phyloP scores from a whole-genome alignment of 2,329 filamentous ascomycete genomes.

The Cercospora berteroae region DNA sequence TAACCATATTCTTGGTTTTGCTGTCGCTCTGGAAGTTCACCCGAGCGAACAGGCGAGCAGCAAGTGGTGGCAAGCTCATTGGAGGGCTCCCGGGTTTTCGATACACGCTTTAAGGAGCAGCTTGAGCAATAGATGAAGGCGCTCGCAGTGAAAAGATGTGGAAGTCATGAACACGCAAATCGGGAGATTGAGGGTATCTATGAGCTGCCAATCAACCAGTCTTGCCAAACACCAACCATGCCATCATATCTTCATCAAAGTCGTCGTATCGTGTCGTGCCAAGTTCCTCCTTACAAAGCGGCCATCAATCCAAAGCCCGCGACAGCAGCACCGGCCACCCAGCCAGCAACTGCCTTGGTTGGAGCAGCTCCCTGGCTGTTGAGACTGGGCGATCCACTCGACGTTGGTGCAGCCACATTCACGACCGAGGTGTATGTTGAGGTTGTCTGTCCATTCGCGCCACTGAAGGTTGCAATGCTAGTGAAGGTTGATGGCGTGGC shows the following conservation, averaged over 20 bases:
- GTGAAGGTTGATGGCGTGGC: constrained; percentile 19
- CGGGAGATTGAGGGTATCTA: background rate
- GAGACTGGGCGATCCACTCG: constrained; percentile 8
- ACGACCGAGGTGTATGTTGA: constrained; percentile 16
- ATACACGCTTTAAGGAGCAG: constrained; percentile 12
- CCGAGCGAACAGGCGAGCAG: constrained; percentile 25
- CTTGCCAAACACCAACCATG: background rate
- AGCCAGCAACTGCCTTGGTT: background rate
- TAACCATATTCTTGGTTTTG: constrained; percentile 23
- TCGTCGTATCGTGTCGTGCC: background rate
- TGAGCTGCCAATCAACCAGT: background rate
- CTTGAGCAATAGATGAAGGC: background rate
- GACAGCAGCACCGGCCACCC: constrained; percentile 13
- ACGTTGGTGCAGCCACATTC: constrained; percentile 9
- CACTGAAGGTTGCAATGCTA: constrained; percentile 17
- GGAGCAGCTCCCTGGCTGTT: constrained; percentile 17
- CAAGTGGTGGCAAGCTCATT: constrained; percentile 21
- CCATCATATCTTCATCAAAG: background rate
- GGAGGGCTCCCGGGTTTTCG: constrained; percentile 27
- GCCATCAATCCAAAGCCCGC: constrained; percentile 11
- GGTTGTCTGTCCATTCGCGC: constrained; percentile 15
- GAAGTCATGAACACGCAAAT: background rate
- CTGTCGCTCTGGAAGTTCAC: constrained; percentile 21
- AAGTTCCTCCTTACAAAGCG: background rate
- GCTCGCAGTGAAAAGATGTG: no score